These are phyloP conservation scores for Ustilago lituana DNA, from an alignment of 1,284 basidiomycete species.

Conservation along the genomic window DNA sequence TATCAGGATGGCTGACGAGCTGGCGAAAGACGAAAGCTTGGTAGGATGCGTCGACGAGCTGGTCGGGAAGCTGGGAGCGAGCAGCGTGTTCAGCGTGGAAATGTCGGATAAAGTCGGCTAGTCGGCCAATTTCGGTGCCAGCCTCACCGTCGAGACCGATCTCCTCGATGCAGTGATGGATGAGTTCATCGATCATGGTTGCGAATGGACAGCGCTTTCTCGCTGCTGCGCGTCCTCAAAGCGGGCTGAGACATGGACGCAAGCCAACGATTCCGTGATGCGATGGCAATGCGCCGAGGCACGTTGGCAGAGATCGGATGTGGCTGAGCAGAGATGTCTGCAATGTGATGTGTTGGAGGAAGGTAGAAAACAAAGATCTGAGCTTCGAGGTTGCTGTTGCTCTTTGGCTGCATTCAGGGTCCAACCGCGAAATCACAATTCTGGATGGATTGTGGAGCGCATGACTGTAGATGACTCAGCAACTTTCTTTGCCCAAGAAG, in stretches of 20 bases:
- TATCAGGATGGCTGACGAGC: conserved; percentile 76
- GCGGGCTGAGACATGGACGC: too few species aligned
- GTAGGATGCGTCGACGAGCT: conserved; percentile 77
- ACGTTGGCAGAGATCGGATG: too few species aligned
- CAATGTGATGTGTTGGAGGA: too few species aligned
- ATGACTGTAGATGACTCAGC: conserved; percentile 20
- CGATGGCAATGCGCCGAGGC: too few species aligned
- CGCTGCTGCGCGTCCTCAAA: neutral
- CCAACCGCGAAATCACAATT: conserved; percentile 4
- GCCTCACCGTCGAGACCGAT: conserved; percentile 82
- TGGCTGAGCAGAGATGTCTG: too few species aligned
- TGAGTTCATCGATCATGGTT: conserved; percentile 76
- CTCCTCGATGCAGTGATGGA: conserved; percentile 79
- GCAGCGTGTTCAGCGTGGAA: conserved; percentile 72
- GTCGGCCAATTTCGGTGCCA: conserved; percentile 78
- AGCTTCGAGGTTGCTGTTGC: too few species aligned
- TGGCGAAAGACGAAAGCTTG: conserved; percentile 82
- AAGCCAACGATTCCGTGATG: too few species aligned
- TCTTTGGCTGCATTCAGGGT: too few species aligned
- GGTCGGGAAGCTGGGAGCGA: conserved; percentile 69
- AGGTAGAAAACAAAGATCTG: too few species aligned
- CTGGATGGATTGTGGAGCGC: too few species aligned
- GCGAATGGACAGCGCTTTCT: neutral
- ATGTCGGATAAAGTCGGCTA: conserved; percentile 75
- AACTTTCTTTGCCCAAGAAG: neutral